Conservation (phyloP, 352 stramenopile genomes). For the Phytopythium kandeliae region DNA sequence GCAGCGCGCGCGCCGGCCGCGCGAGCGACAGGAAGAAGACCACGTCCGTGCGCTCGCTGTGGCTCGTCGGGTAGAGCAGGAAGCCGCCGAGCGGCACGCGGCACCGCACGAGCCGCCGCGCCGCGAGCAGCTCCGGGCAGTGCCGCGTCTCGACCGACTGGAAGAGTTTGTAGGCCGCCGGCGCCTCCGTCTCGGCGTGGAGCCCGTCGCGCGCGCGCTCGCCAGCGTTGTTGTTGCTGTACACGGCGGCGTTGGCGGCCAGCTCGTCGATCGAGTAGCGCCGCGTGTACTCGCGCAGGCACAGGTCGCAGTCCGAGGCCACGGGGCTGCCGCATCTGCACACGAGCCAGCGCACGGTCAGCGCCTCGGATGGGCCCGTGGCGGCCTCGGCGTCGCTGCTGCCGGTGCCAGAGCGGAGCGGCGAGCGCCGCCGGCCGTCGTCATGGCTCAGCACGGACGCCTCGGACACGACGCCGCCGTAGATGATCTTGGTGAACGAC, state of each 20-base stretch:
- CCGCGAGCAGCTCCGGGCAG: slow-evolving; percentile 57
- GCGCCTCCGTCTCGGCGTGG: slow-evolving; percentile 21
- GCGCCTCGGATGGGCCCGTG: slow-evolving; percentile 21
- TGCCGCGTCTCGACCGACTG: slow-evolving; percentile 57
- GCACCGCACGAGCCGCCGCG: slow-evolving; percentile 53
- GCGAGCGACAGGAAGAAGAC: slow-evolving; percentile 69
- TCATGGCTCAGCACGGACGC: slow-evolving; percentile 69
- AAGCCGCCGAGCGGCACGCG: slow-evolving; percentile 61
- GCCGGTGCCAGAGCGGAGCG: background rate
- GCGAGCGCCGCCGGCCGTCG: slow-evolving; percentile 12
- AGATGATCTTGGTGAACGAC: slow-evolving; percentile 74
- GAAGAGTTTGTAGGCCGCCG: slow-evolving; percentile 66
- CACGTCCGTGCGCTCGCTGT: slow-evolving; percentile 57
- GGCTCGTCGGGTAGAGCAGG: slow-evolving; percentile 58
- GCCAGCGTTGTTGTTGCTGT: slow-evolving; percentile 33
- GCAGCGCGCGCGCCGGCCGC: slow-evolving; percentile 23
- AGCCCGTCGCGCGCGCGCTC: slow-evolving; percentile 8
- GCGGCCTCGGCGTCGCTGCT: background rate
- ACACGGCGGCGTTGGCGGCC: slow-evolving; percentile 15
- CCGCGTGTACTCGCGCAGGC: slow-evolving; percentile 65
- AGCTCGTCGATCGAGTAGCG: slow-evolving; percentile 49
- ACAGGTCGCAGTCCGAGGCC: slow-evolving; percentile 67
- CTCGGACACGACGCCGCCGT: slow-evolving; percentile 60
- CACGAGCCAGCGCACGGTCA: slow-evolving; percentile 69
- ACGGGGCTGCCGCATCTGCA: slow-evolving; percentile 60